phyloP scores from a whole-genome alignment of 768 basidiomycete species.

The Termitomyces sp. region DNA sequence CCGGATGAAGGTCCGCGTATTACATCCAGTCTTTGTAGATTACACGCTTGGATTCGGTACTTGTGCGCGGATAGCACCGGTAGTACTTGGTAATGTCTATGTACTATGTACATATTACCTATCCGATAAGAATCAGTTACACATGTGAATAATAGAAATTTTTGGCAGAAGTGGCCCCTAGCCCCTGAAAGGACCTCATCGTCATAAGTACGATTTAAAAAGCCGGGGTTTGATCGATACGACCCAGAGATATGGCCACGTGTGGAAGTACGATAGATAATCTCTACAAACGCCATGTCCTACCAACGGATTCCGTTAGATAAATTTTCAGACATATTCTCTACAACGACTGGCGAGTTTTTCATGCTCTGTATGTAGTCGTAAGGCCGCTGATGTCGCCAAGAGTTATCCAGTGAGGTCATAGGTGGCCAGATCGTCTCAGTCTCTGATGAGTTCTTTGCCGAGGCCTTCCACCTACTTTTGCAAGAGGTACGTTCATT shows the following conservation, averaged over 20 bases:
- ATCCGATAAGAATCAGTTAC: too few species aligned
- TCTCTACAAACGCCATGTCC: slow-evolving; percentile 28
- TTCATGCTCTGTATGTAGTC: background rate
- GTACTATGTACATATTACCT: too few species aligned
- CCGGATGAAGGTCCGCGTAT: too few species aligned
- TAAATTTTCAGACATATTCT: slow-evolving; percentile 41
- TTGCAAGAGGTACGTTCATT: slow-evolving; percentile 62
- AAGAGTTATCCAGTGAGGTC: slow-evolving; percentile 86
- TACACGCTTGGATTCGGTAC: background rate
- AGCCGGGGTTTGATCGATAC: background rate
- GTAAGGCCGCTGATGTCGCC: background rate
- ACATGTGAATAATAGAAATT: too few species aligned
- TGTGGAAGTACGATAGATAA: background rate
- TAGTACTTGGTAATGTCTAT: too few species aligned
- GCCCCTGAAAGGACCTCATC: background rate
- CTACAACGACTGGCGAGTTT: slow-evolving; percentile 40
- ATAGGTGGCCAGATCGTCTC: slow-evolving; percentile 71
- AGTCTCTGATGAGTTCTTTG: slow-evolving; percentile 96
- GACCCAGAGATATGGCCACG: background rate
- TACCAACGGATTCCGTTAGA: slow-evolving; percentile 38
- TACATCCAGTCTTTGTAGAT: too few species aligned
- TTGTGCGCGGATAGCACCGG: background rate
- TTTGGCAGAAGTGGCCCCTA: background rate
- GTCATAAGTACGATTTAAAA: background rate
- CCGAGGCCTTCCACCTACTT: slow-evolving; percentile 76